A percentile compares a stretch with the other conserved stretches of the same genome.
phyloP scores from a whole-genome alignment of 116 monocot genomes.

The Posidonia oceanica region DNA sequence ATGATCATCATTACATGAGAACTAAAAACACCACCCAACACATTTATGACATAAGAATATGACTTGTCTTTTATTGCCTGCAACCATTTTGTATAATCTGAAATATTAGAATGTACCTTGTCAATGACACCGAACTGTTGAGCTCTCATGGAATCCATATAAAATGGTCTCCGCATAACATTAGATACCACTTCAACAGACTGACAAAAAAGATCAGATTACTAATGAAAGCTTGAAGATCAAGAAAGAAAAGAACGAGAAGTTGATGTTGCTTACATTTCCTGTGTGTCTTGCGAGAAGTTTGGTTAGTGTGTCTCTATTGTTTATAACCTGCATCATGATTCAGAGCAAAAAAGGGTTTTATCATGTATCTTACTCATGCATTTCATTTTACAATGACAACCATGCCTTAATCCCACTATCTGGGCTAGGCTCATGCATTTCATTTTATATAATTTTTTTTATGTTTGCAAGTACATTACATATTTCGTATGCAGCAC shows the following conservation, averaged over 20 bases:
- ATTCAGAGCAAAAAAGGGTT: not conserved
- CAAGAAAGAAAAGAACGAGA: not conserved
- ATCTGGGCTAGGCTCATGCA: too few species aligned
- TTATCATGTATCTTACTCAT: too few species aligned
- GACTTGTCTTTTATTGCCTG: too few species aligned
- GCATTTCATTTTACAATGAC: too few species aligned
- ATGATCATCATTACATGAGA: not conserved
- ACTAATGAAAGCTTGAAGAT: slow-evolving; percentile 5
- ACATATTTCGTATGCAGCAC: too few species aligned
- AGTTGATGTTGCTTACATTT: slow-evolving; percentile 14
- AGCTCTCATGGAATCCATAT: slow-evolving; percentile 81
- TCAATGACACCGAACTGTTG: slow-evolving; percentile 91
- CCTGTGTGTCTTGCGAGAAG: slow-evolving; percentile 24
- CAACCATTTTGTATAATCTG: too few species aligned
- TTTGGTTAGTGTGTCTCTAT: slow-evolving; percentile 19
- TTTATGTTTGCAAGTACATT: too few species aligned
- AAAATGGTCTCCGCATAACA: slow-evolving; percentile 70
- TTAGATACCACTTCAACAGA: slow-evolving; percentile 54
- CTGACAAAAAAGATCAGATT: slow-evolving; percentile 15
- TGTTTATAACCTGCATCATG: slow-evolving; percentile 19
- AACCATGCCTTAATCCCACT: too few species aligned
- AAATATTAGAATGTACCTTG: slow-evolving; percentile 44
- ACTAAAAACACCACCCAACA: too few species aligned
- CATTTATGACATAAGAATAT: not conserved
- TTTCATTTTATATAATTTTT: too few species aligned